Base-by-base conservation (phyloP, 2,329 filamentous ascomycete genomes). In the Neofusicoccum ribis region DNA sequence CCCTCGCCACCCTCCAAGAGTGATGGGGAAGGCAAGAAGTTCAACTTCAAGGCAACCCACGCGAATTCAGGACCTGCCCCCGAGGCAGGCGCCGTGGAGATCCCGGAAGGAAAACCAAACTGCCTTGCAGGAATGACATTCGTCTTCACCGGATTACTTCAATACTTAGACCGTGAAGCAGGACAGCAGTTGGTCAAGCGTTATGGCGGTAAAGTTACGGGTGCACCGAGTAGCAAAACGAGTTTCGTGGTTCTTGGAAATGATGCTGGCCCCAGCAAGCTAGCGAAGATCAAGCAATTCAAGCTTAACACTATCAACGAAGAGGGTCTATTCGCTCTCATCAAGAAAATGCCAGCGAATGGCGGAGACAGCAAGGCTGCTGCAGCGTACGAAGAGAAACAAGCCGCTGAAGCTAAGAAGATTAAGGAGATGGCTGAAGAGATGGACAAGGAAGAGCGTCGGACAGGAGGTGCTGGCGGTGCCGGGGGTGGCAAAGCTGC, bases 251-350 rank as follows among this genome's bases (percentile, higher is more conserved):
- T 99, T 15, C 85, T 99, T 2, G 95, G 95, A 49, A 86, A 85
- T 31, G 95, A 98, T 76, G 95, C 96, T 27, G 95, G 95, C 0
- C 95, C 95, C 0, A 96, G 90, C 78, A 99, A 99, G 76, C 83
- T 99, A 46, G 84, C 89, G 69, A 97, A 93, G 70, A 98, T 99
- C 70, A 84, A 86, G 65, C 85, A 92, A 20, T 82, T 91, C 71
- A 87, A 87, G 0, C 87, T 98, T 75, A 97, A 93, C 77, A 96
- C 93, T 0, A 97, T 99, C 73, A 90, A 97, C 71, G 96, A 99
- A 75, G 87, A 96, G 70, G 96, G 95, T 0, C 81, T 99, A 2
- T 96, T 97, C 70, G 89, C 91, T 66, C 84, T 99, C 50, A 96
- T 99, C 70, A 85, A 88, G 67, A 84, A 82, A 51, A 83, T 98